Evolutionary conservation across 345 rosid genomes (phyloP).

Genomic region (Arabidopsis suecica): DNA sequence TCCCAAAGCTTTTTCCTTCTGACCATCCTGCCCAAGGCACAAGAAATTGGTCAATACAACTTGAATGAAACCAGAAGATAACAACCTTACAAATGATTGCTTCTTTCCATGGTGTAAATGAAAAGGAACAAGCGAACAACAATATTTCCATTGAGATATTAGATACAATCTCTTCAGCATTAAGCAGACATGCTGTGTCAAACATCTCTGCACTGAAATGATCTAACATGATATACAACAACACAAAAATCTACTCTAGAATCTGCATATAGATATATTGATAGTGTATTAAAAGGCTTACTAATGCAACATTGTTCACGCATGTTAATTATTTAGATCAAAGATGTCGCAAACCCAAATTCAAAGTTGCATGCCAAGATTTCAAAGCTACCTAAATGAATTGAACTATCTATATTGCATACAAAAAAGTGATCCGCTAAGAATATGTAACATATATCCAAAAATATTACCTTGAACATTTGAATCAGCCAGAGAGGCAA

Average conservation of each 20-base stretch:
- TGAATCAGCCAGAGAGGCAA: constrained; percentile 94
- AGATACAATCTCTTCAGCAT: constrained; percentile 8
- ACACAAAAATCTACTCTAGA: neutral
- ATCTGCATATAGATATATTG: constrained; percentile 5
- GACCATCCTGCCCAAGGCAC: constrained; percentile 55
- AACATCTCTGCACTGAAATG: constrained; percentile 10
- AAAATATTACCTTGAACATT: constrained; percentile 85
- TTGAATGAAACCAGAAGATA: constrained; percentile 27
- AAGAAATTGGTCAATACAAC: constrained; percentile 23
- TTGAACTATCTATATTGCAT: constrained; percentile 2
- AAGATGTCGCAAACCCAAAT: constrained; percentile 6
- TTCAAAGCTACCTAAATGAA: constrained; percentile 11
- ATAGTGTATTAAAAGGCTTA: neutral
- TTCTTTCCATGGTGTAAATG: constrained; percentile 10
- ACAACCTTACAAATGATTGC: constrained; percentile 16
- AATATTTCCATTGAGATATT: neutral
- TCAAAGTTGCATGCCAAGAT: constrained; percentile 1
- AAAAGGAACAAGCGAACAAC: neutral
- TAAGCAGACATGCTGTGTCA: constrained; percentile 9
- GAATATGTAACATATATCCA: constrained; percentile 16
- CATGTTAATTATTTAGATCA: neutral
- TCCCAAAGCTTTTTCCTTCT: constrained; percentile 67
- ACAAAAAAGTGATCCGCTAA: constrained; percentile 4
- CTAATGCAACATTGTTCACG: constrained; percentile 5
- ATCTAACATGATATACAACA: constrained; percentile 4